These are phyloP conservation scores for Firmiana major DNA, from an alignment of 345 rosid genomes.

Conservation along the genomic window DNA sequence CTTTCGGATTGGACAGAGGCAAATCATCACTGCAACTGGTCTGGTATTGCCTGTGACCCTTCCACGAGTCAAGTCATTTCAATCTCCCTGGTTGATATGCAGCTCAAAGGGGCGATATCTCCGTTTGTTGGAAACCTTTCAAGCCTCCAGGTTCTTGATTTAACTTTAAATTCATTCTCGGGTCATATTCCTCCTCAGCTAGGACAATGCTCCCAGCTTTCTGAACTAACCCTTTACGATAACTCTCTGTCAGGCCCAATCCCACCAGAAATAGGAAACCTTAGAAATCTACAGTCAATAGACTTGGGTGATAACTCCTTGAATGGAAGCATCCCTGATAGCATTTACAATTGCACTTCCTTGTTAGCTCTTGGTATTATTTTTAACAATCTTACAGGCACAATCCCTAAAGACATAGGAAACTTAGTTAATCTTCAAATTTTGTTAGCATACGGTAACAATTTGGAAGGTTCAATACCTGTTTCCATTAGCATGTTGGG, in stretches of 20 bases:
- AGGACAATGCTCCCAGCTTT: conserved; percentile 51
- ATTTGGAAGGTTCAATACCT: conserved; percentile 60
- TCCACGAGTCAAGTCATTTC: conserved; percentile 40
- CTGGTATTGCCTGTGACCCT: conserved; percentile 61
- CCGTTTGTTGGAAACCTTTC: conserved; percentile 67
- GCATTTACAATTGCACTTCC: conserved; percentile 51
- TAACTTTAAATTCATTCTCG: conserved; percentile 52
- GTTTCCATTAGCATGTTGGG: conserved; percentile 48
- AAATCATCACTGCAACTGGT: conserved; percentile 75
- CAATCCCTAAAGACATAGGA: conserved; percentile 52
- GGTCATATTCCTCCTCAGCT: conserved; percentile 61
- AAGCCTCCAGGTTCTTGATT: conserved; percentile 87
- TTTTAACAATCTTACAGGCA: conserved; percentile 62
- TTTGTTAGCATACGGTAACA: conserved; percentile 39
- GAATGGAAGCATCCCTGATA: conserved; percentile 56
- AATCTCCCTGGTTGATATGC: conserved; percentile 51
- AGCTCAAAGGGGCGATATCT: conserved; percentile 64
- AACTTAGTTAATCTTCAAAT: conserved; percentile 55
- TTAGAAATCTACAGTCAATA: conserved; percentile 42
- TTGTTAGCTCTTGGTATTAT: conserved; percentile 39
- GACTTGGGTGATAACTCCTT: conserved; percentile 61
- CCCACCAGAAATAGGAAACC: conserved; percentile 56
- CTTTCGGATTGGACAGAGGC: conserved; percentile 58
- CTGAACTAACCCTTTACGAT: conserved; percentile 36
- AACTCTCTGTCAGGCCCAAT: conserved; percentile 66